phyloP scores from a whole-genome alignment of 2,329 filamentous ascomycete species.

The Rutstroemia sp. region DNA sequence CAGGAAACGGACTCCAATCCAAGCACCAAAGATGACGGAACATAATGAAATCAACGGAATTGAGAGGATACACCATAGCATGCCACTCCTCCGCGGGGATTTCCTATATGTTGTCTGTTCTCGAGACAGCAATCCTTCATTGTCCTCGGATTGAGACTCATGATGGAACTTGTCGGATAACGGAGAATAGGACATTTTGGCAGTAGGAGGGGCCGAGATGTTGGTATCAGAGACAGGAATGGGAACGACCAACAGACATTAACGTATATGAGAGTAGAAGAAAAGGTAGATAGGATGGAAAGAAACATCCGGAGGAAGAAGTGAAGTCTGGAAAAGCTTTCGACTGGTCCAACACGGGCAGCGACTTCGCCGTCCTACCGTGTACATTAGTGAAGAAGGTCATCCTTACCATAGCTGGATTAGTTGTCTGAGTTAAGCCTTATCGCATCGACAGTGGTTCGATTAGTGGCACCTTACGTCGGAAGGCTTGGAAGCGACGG shows the following conservation, averaged over 20 bases:
- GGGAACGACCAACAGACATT: background rate
- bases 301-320: background rate
- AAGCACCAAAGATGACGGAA: constrained; percentile 8
- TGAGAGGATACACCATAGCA: background rate
- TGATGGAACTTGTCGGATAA: constrained; percentile 10
- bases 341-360: background rate
- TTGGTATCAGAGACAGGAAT: background rate
- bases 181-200: constrained; percentile 3
- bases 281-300: background rate
- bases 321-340: constrained; percentile 3
- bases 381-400: background rate
- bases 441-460: background rate
- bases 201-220: background rate
- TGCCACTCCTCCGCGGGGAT: background rate
- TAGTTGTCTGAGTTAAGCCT: background rate
- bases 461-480: background rate
- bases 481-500: background rate
- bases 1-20: constrained; percentile 9
- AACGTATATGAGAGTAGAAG: background rate
- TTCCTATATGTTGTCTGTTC: background rate
- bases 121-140: constrained; percentile 4
- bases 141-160: constrained; percentile 9
- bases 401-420: background rate
- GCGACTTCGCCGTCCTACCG: constrained; percentile 1
- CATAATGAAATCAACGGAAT: constrained; percentile 6